Base-by-base conservation (phyloP, 2,329 filamentous ascomycete genomes). In the Geosmithia flava region DNA sequence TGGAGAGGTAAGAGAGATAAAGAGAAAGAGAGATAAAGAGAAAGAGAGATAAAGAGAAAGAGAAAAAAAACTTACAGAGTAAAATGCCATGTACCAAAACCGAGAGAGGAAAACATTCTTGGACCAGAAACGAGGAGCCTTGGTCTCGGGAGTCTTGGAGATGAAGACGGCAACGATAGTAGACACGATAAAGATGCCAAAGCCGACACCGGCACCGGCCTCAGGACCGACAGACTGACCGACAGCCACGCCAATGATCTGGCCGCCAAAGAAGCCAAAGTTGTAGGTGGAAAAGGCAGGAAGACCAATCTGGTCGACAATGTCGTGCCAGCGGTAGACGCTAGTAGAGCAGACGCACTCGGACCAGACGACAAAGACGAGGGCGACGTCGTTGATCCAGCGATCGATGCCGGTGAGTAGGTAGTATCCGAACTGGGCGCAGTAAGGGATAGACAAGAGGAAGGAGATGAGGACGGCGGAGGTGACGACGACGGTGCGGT, bases 361-460 rank as follows among this genome's bases (percentile, higher is more conserved):
- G 42, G 68, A 57, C 67, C 71, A 67, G 49, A 78, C 65, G 42
- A 76, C 67, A 55, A 78, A 69, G 50, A 77, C 65, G 11, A 78
- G 59, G 11, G 68, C 61, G 2, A 74, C 54, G 46, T 76, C 72
- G 55, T 75, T 77, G 52, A 76, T 66, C 63, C 68, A 77, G 10
- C 67, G 61, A 46, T 78, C 75, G 3, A 76, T 64, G 0, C 71
- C 74, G 48, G 74, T 69, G 0, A 77, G 62, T 0, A 73, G 59
- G 48, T 71, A 69, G 54, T 73, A 77, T 0, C 74, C 74, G 30
- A 76, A 75, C 41, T 75, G 63, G 0, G 74, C 75, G 56, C 73
- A 75, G 52, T 76, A 78, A 0, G 71, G 66, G 2, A 78, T 57
- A 13, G 69, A 73, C 44, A 75, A 62, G 1, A 76, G 60, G 44